Base-by-base conservation (phyloP, 1,284 basidiomycete species). In the Apiotrichum porosum region DNA sequence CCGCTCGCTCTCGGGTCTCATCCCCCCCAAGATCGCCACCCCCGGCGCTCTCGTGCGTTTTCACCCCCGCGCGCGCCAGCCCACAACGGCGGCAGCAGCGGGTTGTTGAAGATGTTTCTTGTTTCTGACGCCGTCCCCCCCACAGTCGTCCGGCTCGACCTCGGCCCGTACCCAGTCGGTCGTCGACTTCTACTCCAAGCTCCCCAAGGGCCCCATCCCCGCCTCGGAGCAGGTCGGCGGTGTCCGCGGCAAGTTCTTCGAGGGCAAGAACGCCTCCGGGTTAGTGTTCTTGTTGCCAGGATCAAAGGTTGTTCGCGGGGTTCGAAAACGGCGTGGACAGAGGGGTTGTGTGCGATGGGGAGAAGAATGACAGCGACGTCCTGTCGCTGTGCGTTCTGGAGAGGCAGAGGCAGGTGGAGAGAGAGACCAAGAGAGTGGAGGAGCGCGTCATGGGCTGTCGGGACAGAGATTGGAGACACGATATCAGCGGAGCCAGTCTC, bases 11-110 rank as follows among this genome's bases (percentile, higher is more conserved):
- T 79, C 80, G 60, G 83, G 83, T 49, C 81, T 94, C 55, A 83
- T 95, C 63, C 92, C 92, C 37, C 92, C 92, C 47, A 97, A 97
- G 79, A 86, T 97, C 68, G 91, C 92, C 47, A 88, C 91, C 19
- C 92, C 91, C 4, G 80, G 82, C 51, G 83, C 88, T 62, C 84
- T 94, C 55, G 87, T 91, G 74, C 68, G 86, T 66, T 46, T 46
- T 52, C 18, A 22, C 21, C 12, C 23, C 10, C 26, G 26, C 26
- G 19, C 23, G 10, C 18, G 39, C 18, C 18, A 13, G 28, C 15
- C 31, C 21, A 40, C 49, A 42, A 12, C 23, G n/a, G n/a, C n/a
- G n/a, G n/a, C n/a, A n/a, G n/a, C 37, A 22, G 15, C n/a, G n/a
- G n/a, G n/a, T 21, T 36, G n/a, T 21, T 36, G n/a, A 17, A 12